Conservation (phyloP, 78 protist genomes). For the Dictyostelium brefeldianum region DNA sequence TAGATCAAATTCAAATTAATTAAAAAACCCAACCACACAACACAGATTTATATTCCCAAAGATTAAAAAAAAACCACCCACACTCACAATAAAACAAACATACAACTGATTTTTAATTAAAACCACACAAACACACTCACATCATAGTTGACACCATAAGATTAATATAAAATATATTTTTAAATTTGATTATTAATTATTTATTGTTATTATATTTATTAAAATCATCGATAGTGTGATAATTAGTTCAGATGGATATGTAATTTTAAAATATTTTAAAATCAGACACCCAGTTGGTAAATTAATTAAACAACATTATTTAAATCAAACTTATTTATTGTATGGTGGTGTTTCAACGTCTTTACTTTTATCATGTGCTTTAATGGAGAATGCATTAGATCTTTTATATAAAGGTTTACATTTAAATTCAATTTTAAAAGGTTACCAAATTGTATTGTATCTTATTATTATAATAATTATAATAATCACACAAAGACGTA, state of each 20-base stretch:
- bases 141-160: not conserved
- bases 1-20: too few species aligned
- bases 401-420: slow-evolving; percentile 21
- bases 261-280: slow-evolving; percentile 23
- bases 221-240: slow-evolving; percentile 3
- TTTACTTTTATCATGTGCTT: not conserved
- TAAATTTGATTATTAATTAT: not conserved
- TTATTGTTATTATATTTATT: not conserved
- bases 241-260: slow-evolving; percentile 36
- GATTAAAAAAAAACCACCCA: not conserved
- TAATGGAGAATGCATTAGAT: slow-evolving; percentile 10
- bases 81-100: too few species aligned
- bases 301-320: slow-evolving; percentile 14
- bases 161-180: too few species aligned
- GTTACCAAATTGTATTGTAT: not conserved
- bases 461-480: not conserved
- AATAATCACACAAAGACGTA: not conserved
- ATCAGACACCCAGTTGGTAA: slow-evolving; percentile 39
- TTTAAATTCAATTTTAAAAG: slow-evolving; percentile 30
- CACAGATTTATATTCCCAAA: not conserved
- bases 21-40: too few species aligned
- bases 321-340: not conserved
- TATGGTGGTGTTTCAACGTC: slow-evolving; percentile 27
- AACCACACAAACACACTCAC: too few species aligned
- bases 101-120: too few species aligned